Percentiles rank a stretch among this genome's conserved stretches.
Evolutionary conservation across 257 asterid genomes (phyloP).

Genomic region (Fraxinus excelsior): DNA sequence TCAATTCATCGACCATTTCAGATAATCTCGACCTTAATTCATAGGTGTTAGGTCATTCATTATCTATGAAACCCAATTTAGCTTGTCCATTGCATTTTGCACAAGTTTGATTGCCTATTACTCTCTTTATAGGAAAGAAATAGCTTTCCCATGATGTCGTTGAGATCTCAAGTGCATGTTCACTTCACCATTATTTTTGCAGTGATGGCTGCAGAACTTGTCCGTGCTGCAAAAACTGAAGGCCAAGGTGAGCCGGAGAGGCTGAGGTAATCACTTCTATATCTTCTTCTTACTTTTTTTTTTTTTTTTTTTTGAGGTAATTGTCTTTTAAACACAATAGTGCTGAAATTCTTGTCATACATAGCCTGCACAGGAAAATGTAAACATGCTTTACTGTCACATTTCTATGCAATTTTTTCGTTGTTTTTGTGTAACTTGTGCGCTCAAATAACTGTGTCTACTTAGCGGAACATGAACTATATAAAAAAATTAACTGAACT

Average conservation of each 20-base stretch:
- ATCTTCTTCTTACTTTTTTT: neutral
- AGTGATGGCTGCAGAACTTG: conserved; percentile 99
- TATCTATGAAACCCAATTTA: neutral
- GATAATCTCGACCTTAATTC: neutral
- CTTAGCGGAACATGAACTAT: neutral
- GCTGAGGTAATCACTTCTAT: conserved; percentile 59
- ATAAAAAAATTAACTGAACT: no score
- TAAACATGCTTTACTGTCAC: neutral
- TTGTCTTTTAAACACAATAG: neutral
- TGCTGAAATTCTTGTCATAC: neutral
- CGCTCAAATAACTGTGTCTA: neutral
- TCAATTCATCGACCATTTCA: neutral
- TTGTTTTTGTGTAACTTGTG: neutral
- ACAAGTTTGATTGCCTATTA: no score
- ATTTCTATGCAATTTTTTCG: neutral
- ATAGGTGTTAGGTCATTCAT: neutral
- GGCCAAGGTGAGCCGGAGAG: conserved; percentile 68
- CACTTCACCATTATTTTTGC: conserved; percentile 26
- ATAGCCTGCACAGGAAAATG: neutral
- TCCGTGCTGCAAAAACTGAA: conserved; percentile 67
- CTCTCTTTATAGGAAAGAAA: no score
- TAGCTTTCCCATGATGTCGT: no score
- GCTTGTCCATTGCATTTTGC: no score
- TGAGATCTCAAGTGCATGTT: neutral
- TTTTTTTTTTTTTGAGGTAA: neutral